Evolutionary conservation across 2,329 filamentous ascomycete species (phyloP).

Genomic region (Ophiosphaerella narmari): DNA sequence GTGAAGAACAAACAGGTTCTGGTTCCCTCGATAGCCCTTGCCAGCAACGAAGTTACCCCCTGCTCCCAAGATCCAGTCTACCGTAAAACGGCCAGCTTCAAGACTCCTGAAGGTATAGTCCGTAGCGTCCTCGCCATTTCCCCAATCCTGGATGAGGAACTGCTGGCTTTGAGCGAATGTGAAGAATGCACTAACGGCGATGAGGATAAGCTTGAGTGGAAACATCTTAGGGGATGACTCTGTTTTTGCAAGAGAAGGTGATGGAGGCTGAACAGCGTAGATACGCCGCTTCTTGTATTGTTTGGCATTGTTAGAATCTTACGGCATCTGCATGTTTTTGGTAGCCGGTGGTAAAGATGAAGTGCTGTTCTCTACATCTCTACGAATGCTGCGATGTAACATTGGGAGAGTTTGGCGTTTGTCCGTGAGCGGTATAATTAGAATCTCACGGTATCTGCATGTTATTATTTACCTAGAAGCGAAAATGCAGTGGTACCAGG

Average conservation of each 20-base stretch:
- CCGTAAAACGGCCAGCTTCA: constrained; percentile 7
- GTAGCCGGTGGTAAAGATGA: not conserved
- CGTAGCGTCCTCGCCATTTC: constrained; percentile 6
- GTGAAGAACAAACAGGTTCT: not conserved
- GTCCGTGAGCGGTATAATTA: constrained; percentile 2
- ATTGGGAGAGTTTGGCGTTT: not conserved
- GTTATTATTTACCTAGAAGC: constrained; percentile 6
- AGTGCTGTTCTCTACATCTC: not conserved
- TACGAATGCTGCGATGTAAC: constrained; percentile 3
- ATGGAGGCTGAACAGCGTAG: not conserved
- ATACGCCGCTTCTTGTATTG: not conserved
- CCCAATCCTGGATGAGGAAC: constrained; percentile 7
- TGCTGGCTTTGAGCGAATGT: constrained; percentile 4
- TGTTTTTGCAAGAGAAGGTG: not conserved
- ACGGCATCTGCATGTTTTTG: not conserved
- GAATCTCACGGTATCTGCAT: constrained; percentile 2
- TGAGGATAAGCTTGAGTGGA: constrained; percentile 46
- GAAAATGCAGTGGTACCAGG: not conserved
- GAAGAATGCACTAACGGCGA: constrained; percentile 37
- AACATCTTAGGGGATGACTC: constrained; percentile 41
- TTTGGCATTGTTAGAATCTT: not conserved
- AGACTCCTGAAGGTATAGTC: constrained; percentile 9
- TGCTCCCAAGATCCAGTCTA: constrained; percentile 6
- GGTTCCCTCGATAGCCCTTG: constrained; percentile 1
- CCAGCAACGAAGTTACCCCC: constrained; percentile 2